Evolutionary conservation across 805 yeast genomes (phyloP).

Genomic region (Metschnikowia hibisci): DNA sequence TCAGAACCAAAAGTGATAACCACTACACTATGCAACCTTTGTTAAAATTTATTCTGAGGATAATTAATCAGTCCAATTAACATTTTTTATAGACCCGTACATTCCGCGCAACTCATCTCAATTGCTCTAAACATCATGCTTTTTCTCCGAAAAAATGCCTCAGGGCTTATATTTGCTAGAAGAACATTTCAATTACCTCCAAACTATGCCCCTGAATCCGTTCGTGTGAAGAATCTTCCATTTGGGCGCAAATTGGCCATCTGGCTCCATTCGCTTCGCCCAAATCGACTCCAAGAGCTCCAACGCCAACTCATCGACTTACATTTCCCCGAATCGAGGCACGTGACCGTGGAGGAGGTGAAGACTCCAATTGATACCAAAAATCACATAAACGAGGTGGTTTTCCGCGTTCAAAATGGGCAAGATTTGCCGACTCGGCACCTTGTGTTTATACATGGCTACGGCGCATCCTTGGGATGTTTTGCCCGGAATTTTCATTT

Average conservation of each 20-base stretch:
- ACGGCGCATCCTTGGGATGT: constrained; percentile 54
- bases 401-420: constrained; percentile 28
- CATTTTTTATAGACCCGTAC: background rate
- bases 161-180: background rate
- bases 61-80: background rate
- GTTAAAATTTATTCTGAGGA: background rate
- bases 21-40: constrained; percentile 69
- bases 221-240: constrained; percentile 11
- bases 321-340: constrained; percentile 26
- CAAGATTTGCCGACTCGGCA: constrained; percentile 27
- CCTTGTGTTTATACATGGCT: constrained; percentile 54
- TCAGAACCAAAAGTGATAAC: constrained; percentile 80
- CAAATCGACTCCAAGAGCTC: constrained; percentile 25
- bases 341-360: constrained; percentile 19
- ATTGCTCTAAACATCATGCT: background rate
- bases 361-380: constrained; percentile 24
- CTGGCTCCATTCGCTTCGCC: constrained; percentile 23
- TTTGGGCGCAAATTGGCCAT: constrained; percentile 9
- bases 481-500: constrained; percentile 51
- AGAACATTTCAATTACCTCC: constrained; percentile 10
- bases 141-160: background rate
- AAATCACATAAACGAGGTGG: constrained; percentile 34
- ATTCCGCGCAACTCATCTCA: background rate
- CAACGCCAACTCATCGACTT: constrained; percentile 34
- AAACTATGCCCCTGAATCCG: constrained; percentile 11